A percentile compares a stretch with the other conserved stretches of the same genome.
Conservation (phyloP, 257 asterid species). For the Misopates orontium region DNA sequence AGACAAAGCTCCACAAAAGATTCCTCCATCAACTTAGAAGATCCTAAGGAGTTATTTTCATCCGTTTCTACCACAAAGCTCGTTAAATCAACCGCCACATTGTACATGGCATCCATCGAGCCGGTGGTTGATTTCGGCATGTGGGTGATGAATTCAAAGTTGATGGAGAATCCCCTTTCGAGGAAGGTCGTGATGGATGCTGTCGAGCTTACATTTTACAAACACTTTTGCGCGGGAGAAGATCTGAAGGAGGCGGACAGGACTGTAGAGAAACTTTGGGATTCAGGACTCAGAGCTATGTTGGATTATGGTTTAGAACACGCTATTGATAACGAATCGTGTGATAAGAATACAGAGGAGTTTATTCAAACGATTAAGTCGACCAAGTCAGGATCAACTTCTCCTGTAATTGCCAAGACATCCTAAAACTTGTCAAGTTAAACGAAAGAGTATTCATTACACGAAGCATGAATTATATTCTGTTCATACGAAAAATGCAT, state of each 20-base stretch:
- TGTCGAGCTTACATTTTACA: conserved; percentile 50
- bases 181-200: conserved; percentile 34
- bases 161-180: conserved; percentile 41
- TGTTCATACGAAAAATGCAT: neutral
- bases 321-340: conserved; percentile 55
- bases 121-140: conserved; percentile 56
- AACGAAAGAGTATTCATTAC: neutral
- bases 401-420: conserved; percentile 42
- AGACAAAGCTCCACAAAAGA: neutral
- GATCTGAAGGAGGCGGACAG: conserved; percentile 42
- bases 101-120: conserved; percentile 42
- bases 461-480: neutral
- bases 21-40: conserved; percentile 33
- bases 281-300: conserved; percentile 61
- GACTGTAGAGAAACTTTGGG: conserved; percentile 46
- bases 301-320: conserved; percentile 85
- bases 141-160: conserved; percentile 51
- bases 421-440: neutral
- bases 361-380: conserved; percentile 51
- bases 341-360: conserved; percentile 52
- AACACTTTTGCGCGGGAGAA: conserved; percentile 79
- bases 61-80: conserved; percentile 47
- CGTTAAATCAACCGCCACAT: conserved; percentile 45
- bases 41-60: conserved; percentile 42
- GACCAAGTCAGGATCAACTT: conserved; percentile 31